phyloP scores from a whole-genome alignment of 164 flowering plant species.

The Nymphaea thermarum region DNA sequence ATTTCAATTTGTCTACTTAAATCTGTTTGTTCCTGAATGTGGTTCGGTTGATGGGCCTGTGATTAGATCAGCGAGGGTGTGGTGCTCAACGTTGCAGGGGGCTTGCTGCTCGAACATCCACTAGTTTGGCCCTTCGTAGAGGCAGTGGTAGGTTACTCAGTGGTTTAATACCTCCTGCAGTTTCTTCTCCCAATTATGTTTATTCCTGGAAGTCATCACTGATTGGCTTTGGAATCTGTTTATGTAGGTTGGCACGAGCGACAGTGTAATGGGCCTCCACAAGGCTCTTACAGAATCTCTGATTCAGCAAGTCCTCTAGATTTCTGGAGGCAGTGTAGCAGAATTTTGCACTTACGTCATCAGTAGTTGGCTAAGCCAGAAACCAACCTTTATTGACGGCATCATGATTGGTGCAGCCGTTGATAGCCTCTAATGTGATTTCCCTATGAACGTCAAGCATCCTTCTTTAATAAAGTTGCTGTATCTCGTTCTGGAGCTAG shows the following conservation, averaged over 20 bases:
- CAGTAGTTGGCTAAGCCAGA: too few species aligned
- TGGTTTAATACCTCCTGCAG: neutral
- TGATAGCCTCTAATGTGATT: too few species aligned
- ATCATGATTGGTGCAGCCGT: too few species aligned
- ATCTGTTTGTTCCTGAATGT: neutral
- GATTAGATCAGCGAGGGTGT: conserved; percentile 62
- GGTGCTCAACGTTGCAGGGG: conserved; percentile 76
- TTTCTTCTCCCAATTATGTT: neutral
- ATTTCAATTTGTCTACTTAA: neutral
- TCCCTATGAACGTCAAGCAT: too few species aligned
- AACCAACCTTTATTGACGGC: too few species aligned
- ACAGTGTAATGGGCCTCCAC: conserved; percentile 94
- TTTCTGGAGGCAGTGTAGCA: neutral
- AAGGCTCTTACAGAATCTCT: conserved; percentile 63
- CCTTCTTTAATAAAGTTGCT: too few species aligned
- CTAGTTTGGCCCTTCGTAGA: conserved; percentile 54
- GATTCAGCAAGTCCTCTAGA: conserved; percentile 39
- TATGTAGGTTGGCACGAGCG: conserved; percentile 75
- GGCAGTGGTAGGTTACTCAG: conserved; percentile 56
- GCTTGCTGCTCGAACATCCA: conserved; percentile 78
- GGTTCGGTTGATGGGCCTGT: neutral
- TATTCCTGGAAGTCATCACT: neutral
- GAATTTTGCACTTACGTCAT: too few species aligned
- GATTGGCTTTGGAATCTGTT: neutral
- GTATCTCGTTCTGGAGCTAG: too few species aligned